Base-by-base conservation (phyloP, 1,284 basidiomycete genomes). In the Trametes sp. region DNA sequence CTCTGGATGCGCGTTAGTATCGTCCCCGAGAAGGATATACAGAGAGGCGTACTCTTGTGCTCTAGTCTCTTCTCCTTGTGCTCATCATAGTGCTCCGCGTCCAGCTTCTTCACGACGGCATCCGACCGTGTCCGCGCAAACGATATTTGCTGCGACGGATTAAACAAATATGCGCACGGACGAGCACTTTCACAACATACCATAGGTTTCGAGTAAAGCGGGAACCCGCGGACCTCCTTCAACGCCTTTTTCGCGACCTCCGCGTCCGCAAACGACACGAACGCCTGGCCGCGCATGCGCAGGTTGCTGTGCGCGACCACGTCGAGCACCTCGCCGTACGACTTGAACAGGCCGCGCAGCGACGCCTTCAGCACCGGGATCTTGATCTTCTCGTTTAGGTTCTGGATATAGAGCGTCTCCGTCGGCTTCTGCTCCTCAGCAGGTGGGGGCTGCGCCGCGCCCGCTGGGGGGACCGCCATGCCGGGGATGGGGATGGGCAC, bases 251-350 rank as follows among this genome's bases (percentile, higher is more conserved):
- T 85, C 33, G 97, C 97, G 57, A 87, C 85, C 62, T 96, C 91
- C 55, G 87, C 82, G 54, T 89, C 87, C 64, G 85, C 84, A 76
- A 99, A 98, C 33, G 94, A 95, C 21, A 99, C 93, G 73, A 99
- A 99, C 6, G 97, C 97, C 79, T 99, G 97, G 13, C 97, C 97
- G 44, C 98, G 86, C 98, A 99, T 99, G 35, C 97, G 88, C 64
- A 98, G 78, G 80, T 98, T 98, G 59, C 83, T 79, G 77, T 99
- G 97, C 7, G 96, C 95, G 9, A 95, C 90, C 19, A 99, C 93
- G 70, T 96, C 95, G 31, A 97, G 78, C 7, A 99, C 90, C 62
- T 93, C 90, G 21, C 95, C 94, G 73, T 98, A 99, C 35, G 92
- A 87, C 77, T 95, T 95, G 84, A 99, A 98, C 51, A 99, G 83